A percentile compares a stretch with the other conserved stretches of the same genome.
Evolutionary conservation across 805 yeast species (phyloP).

Genomic region (Myxozyma nipponensis): DNA sequence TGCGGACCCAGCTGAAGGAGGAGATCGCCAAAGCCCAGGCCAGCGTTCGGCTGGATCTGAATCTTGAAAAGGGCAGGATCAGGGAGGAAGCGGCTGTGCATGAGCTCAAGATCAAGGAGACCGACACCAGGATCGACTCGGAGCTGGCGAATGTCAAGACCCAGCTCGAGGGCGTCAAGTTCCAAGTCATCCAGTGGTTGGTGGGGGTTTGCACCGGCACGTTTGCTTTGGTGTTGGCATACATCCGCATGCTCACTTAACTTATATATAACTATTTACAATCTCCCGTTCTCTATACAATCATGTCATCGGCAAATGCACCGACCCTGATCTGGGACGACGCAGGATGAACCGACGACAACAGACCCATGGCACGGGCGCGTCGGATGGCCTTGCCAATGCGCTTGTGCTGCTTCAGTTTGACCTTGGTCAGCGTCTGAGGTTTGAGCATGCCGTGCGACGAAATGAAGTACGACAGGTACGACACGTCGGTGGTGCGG

Average conservation of each 20-base stretch:
- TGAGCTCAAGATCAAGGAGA: constrained; percentile 89
- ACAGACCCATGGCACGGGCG: constrained; percentile 67
- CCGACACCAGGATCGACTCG: constrained; percentile 91
- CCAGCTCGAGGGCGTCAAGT: constrained; percentile 91
- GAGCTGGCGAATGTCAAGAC: constrained; percentile 92
- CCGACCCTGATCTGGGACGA: background rate
- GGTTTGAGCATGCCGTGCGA: constrained; percentile 71
- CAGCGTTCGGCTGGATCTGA: constrained; percentile 83
- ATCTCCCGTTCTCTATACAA: background rate
- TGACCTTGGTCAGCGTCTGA: constrained; percentile 59
- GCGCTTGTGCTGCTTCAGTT: constrained; percentile 59
- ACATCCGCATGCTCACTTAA: constrained; percentile 72
- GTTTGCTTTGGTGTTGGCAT: constrained; percentile 87
- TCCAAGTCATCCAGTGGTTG: constrained; percentile 97
- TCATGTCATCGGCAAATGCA: background rate
- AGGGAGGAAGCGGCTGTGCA: constrained; percentile 91
- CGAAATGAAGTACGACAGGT: constrained; percentile 57
- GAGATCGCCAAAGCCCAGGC: constrained; percentile 89
- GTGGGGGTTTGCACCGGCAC: constrained; percentile 99
- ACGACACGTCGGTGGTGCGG: constrained; percentile 5
- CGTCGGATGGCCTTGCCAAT: constrained; percentile 72
- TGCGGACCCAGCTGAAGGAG: constrained; percentile 79
- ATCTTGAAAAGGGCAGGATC: constrained; percentile 90
- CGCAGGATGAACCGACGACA: constrained; percentile 33
- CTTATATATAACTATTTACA: background rate